These are phyloP conservation scores for Multifurca ochricompacta DNA, from an alignment of 768 basidiomycete genomes.

Conservation along the genomic window DNA sequence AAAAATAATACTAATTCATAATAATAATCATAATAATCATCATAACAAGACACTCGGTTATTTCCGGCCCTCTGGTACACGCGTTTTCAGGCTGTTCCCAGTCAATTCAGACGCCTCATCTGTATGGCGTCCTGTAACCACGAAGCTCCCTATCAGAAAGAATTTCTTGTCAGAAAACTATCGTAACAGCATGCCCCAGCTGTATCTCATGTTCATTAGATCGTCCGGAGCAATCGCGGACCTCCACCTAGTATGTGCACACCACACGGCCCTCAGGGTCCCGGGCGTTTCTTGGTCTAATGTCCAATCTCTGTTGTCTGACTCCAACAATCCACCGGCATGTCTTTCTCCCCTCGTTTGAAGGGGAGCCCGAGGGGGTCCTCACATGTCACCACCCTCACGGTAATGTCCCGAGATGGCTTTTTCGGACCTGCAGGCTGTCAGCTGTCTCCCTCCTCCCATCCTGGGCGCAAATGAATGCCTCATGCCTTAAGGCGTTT, in stretches of 20 bases:
- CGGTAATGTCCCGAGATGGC: slow-evolving; percentile 17
- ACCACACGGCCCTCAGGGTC: slow-evolving; percentile 13
- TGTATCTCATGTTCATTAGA: slow-evolving; percentile 14
- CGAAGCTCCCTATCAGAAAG: slow-evolving; percentile 16
- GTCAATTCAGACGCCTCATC: slow-evolving; percentile 8
- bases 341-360: slow-evolving; percentile 6
- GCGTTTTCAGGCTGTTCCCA: slow-evolving; percentile 16
- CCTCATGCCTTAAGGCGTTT: slow-evolving; percentile 20
- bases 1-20: no score
- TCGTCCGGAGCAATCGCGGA: slow-evolving; percentile 20
- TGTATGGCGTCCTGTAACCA: slow-evolving; percentile 18
- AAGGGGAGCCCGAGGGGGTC: slow-evolving; percentile 7
- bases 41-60: not conserved
- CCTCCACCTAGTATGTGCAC: slow-evolving; percentile 7
- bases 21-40: no score
- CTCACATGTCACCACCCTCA: slow-evolving; percentile 19
- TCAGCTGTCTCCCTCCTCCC: slow-evolving; percentile 20
- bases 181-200: slow-evolving; percentile 12
- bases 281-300: slow-evolving; percentile 7
- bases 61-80: slow-evolving; percentile 11
- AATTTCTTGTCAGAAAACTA: slow-evolving; percentile 19
- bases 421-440: slow-evolving; percentile 17
- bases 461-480: slow-evolving; percentile 23
- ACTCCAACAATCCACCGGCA: slow-evolving; percentile 6
- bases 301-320: slow-evolving; percentile 7